Evolutionary conservation across 345 rosid genomes (phyloP).

Genomic region (Bruguiera sexangula): DNA sequence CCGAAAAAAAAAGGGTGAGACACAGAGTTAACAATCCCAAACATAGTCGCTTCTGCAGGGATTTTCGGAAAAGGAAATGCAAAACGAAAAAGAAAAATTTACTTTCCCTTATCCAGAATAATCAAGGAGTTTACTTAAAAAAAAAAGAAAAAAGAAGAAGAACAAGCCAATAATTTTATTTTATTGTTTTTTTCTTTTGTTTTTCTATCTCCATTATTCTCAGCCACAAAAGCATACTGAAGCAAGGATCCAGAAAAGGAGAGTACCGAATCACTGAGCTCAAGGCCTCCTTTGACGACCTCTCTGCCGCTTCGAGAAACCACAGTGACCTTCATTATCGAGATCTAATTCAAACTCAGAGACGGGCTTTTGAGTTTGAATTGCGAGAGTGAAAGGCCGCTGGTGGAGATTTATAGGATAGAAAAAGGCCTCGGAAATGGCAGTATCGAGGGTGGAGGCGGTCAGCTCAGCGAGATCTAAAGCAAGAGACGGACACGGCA

Average conservation of each 20-base stretch:
- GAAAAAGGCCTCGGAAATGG: neutral
- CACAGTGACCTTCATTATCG: conserved; percentile 67
- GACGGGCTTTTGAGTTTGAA: neutral
- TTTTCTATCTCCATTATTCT: neutral
- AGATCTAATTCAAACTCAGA: conserved; percentile 9
- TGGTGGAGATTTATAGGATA: neutral
- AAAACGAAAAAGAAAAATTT: neutral
- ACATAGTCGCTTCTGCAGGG: too few species aligned
- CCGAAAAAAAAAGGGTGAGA: neutral
- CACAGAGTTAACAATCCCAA: neutral
- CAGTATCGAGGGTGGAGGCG: neutral
- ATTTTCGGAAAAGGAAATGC: too few species aligned
- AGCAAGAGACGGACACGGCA: neutral
- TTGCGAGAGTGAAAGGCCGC: neutral
- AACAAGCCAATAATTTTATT: too few species aligned
- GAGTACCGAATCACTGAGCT: conserved; percentile 69
- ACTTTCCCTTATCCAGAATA: neutral
- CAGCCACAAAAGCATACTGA: conserved; percentile 10
- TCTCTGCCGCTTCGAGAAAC: conserved; percentile 89
- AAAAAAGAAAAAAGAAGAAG: neutral
- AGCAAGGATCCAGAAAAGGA: neutral
- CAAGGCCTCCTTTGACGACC: conserved; percentile 67
- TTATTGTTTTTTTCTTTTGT: neutral
- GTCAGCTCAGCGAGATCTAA: too few species aligned
- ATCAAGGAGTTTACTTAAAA: neutral